phyloP scores from a whole-genome alignment of 2,329 filamentous ascomycete genomes.

The Aureobasidium sp. region DNA sequence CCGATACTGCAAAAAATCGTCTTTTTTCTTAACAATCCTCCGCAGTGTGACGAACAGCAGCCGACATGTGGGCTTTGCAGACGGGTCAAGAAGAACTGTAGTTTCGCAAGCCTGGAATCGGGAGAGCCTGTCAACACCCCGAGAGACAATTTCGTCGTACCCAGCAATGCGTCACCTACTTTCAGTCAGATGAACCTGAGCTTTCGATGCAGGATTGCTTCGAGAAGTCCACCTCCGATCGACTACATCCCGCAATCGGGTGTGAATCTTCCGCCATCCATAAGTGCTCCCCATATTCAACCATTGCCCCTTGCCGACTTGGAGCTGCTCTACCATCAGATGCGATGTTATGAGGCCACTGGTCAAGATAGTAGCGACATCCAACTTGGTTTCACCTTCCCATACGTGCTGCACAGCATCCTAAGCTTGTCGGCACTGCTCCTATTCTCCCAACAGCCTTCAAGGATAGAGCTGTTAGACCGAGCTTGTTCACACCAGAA shows the following conservation, averaged over 20 bases:
- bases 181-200: not conserved
- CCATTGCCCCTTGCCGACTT: not conserved
- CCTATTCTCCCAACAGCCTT: not conserved
- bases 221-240: not conserved
- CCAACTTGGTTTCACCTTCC: not conserved
- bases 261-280: not conserved
- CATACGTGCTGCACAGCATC: not conserved
- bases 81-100: not conserved
- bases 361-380: not conserved
- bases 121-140: not conserved
- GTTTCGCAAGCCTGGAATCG: not conserved
- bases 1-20: not conserved
- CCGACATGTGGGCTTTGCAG: not conserved
- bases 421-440: not conserved
- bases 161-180: not conserved
- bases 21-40: not conserved
- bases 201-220: not conserved
- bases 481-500: not conserved
- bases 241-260: not conserved
- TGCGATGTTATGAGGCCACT: not conserved
- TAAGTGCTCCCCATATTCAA: not conserved
- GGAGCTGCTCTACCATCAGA: not conserved
- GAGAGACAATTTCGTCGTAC: not conserved
- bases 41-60: not conserved
- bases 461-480: not conserved